phyloP scores from a whole-genome alignment of 345 rosid genomes.

The Syzygium aromaticum region DNA sequence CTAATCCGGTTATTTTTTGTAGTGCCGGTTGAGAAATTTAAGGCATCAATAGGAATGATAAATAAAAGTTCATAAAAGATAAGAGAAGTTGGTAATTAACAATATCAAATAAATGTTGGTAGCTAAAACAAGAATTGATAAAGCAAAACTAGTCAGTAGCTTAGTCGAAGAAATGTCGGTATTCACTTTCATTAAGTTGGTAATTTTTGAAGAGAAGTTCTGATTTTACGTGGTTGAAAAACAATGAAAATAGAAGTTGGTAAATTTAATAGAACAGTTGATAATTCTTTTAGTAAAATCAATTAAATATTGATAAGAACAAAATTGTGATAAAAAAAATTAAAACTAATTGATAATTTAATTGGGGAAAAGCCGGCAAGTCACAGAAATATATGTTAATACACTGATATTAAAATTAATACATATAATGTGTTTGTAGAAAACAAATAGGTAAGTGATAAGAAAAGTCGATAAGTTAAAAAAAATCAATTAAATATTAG shows the following conservation, averaged over 20 bases:
- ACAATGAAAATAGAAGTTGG: not conserved
- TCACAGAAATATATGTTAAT: not conserved
- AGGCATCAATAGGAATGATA: not conserved
- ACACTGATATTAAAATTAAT: not conserved
- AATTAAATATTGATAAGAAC: no score
- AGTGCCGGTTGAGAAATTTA: not conserved
- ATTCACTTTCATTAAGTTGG: not conserved
- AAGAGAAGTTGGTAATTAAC: not conserved
- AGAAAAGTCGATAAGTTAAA: not conserved
- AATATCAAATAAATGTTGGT: not conserved
- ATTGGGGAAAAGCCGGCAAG: not conserved
- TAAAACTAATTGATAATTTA: not conserved
- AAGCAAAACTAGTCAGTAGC: not conserved
- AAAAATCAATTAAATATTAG: no score
- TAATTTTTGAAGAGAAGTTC: not conserved
- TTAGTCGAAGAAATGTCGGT: not conserved
- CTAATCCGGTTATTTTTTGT: no score
- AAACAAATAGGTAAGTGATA: not conserved
- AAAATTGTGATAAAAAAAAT: not conserved
- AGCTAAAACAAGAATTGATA: not conserved
- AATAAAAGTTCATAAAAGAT: not conserved
- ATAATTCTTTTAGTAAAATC: not conserved
- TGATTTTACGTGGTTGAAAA: not conserved
- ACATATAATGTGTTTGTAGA: not conserved
- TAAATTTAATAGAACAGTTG: not conserved